Percentiles rank a stretch among this genome's conserved stretches.
These are phyloP conservation scores for Globisporangium mamillatum DNA, from an alignment of 352 stramenopile species.

Conservation along the genomic window DNA sequence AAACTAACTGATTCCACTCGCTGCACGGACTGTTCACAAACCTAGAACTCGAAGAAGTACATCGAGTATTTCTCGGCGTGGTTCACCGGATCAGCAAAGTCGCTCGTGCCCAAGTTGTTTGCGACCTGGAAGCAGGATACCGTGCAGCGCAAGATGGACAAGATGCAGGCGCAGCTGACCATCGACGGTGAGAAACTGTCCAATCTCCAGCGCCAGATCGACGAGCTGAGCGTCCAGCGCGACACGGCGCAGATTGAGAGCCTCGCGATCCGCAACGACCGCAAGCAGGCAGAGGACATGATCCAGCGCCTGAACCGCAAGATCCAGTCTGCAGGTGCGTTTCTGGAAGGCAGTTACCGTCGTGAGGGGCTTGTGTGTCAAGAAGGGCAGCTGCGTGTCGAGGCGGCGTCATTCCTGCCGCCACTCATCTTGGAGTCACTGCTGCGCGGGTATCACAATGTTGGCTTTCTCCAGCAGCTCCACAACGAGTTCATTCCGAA, in stretches of 20 bases:
- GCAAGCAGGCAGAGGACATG: constrained; percentile 54
- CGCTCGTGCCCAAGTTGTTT: constrained; percentile 53
- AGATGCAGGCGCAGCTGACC: constrained; percentile 35
- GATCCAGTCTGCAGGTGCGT: constrained; percentile 56
- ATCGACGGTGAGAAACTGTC: constrained; percentile 33
- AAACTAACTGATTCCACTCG: neutral
- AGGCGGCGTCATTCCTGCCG: constrained; percentile 58
- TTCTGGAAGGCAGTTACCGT: constrained; percentile 40
- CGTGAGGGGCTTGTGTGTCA: constrained; percentile 55
- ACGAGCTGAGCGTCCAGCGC: constrained; percentile 46
- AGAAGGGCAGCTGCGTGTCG: constrained; percentile 61
- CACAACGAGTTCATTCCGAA: constrained; percentile 20
- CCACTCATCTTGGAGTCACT: constrained; percentile 68
- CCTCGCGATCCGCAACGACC: constrained; percentile 52
- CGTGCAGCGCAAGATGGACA: constrained; percentile 26
- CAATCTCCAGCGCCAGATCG: constrained; percentile 44
- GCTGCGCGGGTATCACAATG: constrained; percentile 52
- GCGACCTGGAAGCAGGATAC: constrained; percentile 45
- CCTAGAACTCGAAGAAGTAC: constrained; percentile 73
- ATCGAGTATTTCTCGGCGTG: constrained; percentile 68
- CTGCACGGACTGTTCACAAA: neutral
- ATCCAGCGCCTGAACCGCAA: constrained; percentile 44
- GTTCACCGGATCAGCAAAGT: constrained; percentile 56
- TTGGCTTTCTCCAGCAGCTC: constrained; percentile 62
- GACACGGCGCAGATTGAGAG: constrained; percentile 52